Conservation (phyloP, 2,329 filamentous ascomycete genomes). For the Sporothrix variecibatus region DNA sequence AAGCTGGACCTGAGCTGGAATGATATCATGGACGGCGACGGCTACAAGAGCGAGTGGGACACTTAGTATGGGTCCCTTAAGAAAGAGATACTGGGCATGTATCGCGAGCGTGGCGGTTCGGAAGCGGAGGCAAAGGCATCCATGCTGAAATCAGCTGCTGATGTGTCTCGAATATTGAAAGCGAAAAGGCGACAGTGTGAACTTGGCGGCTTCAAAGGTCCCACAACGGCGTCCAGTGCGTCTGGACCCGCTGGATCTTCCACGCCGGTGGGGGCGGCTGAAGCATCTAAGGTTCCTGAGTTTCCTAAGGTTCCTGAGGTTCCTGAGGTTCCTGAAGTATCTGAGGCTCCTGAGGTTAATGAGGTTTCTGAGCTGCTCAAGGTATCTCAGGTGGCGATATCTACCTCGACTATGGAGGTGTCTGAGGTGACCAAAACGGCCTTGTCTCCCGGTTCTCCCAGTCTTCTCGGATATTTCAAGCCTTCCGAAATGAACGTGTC, state of each 20-base stretch:
- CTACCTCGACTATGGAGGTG: not conserved
- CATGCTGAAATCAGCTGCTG: not conserved
- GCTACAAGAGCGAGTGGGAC: conserved; percentile 34
- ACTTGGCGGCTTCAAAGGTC: not conserved
- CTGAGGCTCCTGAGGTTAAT: not conserved
- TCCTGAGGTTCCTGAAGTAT: not conserved
- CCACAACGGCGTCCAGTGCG: not conserved
- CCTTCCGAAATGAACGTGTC: not conserved
- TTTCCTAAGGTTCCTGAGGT: not conserved
- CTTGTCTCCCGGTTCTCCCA: not conserved
- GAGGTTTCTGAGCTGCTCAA: not conserved
- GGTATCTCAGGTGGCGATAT: not conserved
- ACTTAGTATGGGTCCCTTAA: not conserved
- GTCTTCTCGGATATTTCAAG: not conserved
- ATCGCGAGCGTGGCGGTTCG: not conserved
- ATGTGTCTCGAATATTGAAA: not conserved
- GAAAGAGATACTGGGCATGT: not conserved
- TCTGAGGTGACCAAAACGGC: not conserved
- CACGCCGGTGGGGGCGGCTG: not conserved
- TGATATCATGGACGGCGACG: conserved; percentile 43
- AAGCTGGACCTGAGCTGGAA: conserved; percentile 62
- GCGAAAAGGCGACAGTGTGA: not conserved
- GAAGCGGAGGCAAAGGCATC: not conserved
- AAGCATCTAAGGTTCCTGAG: not conserved
- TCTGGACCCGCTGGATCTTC: not conserved